Evolutionary conservation across 2,329 filamentous ascomycete species (phyloP).

Genomic region (Exophiala sp.): DNA sequence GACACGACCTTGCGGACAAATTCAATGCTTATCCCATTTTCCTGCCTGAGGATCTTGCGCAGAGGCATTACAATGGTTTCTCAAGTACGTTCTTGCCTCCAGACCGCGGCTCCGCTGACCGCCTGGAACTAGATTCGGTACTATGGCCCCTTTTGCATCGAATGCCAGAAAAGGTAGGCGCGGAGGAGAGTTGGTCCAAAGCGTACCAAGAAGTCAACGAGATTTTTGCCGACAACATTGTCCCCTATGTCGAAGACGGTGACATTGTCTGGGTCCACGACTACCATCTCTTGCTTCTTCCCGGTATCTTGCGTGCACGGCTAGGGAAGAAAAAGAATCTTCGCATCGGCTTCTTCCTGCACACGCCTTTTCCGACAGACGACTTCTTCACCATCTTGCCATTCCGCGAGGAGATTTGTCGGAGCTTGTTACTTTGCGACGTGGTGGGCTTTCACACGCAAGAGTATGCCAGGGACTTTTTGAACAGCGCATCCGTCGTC

Average conservation of each 20-base stretch:
- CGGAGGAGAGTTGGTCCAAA: slow-evolving; percentile 74
- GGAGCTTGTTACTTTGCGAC: slow-evolving; percentile 81
- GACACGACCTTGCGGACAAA: slow-evolving; percentile 74
- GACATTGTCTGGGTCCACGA: slow-evolving; percentile 95
- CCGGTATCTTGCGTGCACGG: slow-evolving; percentile 76
- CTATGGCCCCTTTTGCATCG: slow-evolving; percentile 97
- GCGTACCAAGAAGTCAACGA: slow-evolving; percentile 87
- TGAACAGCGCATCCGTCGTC: slow-evolving; percentile 83
- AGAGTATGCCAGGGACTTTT: slow-evolving; percentile 87
- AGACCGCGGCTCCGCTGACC: background rate
- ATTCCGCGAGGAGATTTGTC: slow-evolving; percentile 76
- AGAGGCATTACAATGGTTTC: slow-evolving; percentile 94
- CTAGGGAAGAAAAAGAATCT: slow-evolving; percentile 68
- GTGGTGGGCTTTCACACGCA: slow-evolving; percentile 98
- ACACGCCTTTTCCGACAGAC: slow-evolving; percentile 88
- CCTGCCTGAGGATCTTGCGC: slow-evolving; percentile 84
- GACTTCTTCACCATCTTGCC: slow-evolving; percentile 92
- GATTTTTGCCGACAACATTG: slow-evolving; percentile 79
- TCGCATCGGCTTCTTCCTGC: slow-evolving; percentile 93
- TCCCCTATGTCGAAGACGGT: slow-evolving; percentile 75
- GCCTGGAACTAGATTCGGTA: slow-evolving; percentile 66
- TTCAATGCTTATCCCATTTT: slow-evolving; percentile 89
- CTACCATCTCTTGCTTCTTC: slow-evolving; percentile 94
- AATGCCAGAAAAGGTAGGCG: slow-evolving; percentile 65
- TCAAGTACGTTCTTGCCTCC: slow-evolving; percentile 62